phyloP scores from a whole-genome alignment of 225 moss, liverwort and hornwort species.

The Straminergon stramineum region DNA sequence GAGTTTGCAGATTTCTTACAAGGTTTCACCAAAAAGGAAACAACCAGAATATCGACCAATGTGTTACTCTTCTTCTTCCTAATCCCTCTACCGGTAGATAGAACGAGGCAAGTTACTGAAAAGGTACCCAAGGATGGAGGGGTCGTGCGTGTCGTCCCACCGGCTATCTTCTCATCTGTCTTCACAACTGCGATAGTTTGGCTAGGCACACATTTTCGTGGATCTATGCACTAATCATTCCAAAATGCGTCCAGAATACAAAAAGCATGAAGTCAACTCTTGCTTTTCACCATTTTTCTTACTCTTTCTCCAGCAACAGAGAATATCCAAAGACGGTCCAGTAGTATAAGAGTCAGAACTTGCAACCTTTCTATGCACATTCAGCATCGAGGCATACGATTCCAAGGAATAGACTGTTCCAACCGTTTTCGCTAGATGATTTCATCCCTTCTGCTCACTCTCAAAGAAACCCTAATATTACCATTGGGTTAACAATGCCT shows the following conservation, averaged over 20 bases:
- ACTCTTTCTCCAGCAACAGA: background rate
- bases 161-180: conserved; percentile 16
- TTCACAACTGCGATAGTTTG: conserved; percentile 12
- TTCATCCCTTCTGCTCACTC: background rate
- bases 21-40: conserved; percentile 10
- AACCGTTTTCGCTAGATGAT: background rate
- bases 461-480: background rate
- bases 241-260: background rate
- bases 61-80: conserved; percentile 13
- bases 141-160: background rate
- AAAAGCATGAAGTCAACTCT: background rate
- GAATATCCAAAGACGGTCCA: background rate
- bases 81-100: conserved; percentile 2
- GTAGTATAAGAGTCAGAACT: background rate
- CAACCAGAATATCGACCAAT: conserved; percentile 9
- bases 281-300: background rate
- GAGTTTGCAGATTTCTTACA: conserved; percentile 18
- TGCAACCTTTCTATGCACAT: background rate
- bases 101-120: conserved; percentile 2
- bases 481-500: background rate
- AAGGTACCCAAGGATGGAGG: conserved; percentile 9
- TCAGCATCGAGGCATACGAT: background rate
- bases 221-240: background rate
- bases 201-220: background rate
- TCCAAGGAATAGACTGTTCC: background rate